Evolutionary conservation across 2,329 filamentous ascomycete genomes (phyloP).

Genomic region (Aspergillus neotritici): DNA sequence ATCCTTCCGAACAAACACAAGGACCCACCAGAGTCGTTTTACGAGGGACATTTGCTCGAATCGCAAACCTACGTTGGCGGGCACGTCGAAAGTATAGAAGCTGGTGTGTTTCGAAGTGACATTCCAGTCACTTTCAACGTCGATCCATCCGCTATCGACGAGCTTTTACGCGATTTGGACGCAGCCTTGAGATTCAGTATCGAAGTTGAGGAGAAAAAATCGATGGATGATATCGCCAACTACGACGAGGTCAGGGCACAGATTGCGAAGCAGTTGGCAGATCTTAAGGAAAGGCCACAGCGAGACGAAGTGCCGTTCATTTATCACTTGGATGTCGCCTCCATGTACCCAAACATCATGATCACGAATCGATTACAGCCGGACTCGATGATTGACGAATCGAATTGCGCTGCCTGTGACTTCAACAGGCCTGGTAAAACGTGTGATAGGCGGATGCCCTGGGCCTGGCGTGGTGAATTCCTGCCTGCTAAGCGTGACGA

Average conservation of each 20-base stretch:
- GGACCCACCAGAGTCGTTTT: conserved; percentile 85
- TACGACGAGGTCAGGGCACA: conserved; percentile 80
- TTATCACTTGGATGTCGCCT: conserved; percentile 96
- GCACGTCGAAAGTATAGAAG: conserved; percentile 98
- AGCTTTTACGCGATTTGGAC: conserved; percentile 79
- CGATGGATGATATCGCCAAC: conserved; percentile 70
- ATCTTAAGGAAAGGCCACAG: conserved; percentile 76
- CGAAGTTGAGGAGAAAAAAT: conserved; percentile 76
- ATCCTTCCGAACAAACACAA: conserved; percentile 95
- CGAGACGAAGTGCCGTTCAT: conserved; percentile 82
- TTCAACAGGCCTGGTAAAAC: conserved; percentile 98
- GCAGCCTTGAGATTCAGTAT: conserved; percentile 84
- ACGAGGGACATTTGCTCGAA: conserved; percentile 91
- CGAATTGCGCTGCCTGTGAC: conserved; percentile 93
- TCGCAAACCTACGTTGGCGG: conserved; percentile 98
- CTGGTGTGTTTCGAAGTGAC: conserved; percentile 91
- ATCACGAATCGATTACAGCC: conserved; percentile 96
- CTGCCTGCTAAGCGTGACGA: conserved; percentile 93
- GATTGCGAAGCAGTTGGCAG: conserved; percentile 64
- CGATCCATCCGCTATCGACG: conserved; percentile 83
- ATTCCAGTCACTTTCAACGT: conserved; percentile 92
- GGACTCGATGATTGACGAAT: conserved; percentile 97
- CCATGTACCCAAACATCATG: conserved; percentile 99
- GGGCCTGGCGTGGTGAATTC: conserved; percentile 98
- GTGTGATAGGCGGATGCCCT: conserved; percentile 88